Base-by-base conservation (phyloP, 1,139 yeast species). In the Scheffersomyces parashehatae region DNA sequence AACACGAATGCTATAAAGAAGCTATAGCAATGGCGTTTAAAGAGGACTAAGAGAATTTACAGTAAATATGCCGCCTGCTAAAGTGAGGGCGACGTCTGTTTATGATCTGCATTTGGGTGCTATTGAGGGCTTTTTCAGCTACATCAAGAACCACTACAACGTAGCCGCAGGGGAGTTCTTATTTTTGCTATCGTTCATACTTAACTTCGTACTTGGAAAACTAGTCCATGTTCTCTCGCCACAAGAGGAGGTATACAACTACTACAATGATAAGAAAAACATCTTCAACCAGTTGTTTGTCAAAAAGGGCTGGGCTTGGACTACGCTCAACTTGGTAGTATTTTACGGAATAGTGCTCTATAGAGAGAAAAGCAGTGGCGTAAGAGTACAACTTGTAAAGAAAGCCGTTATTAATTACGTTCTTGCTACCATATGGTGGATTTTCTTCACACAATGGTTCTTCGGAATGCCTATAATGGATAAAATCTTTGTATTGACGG, bases 271-370 rank as follows among this genome's bases (percentile, higher is more conserved):
- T 47, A 85, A 84, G 60, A 65, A 75, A 36, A 87, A 87, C 60
- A 37, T 90, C 14, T 61, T 91, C 49, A 93, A 93, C 62, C 77
- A 76, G 29, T 41, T 77, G 4, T 87, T 93, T 60, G 97, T 91
- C 36, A 93, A 93, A 58, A 75, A 75, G 35, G 98, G 97, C 3
- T 93, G 99, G 99, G 75, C 82, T 12, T 93, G 98, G 98, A 90
- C 97, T 1, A 76, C 90, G 0, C 16, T 67, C 3, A 60, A 54
- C 13, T 51, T 73, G 6, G 45, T 56, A 1, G 41, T 53, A 5
- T 73, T 71, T 48, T 73, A 72, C 46, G 56, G 46, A 2, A 14
- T 48, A 13, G 35, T 50, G 7, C 35, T 45, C 13, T 33, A 37
- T 15, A 29, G 36, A 20, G 33, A 29, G 8, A 33, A 16, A 32